A percentile compares a stretch with the other conserved stretches of the same genome.
Conservation (phyloP, 257 asterid species). For the Solanum acaule region DNA sequence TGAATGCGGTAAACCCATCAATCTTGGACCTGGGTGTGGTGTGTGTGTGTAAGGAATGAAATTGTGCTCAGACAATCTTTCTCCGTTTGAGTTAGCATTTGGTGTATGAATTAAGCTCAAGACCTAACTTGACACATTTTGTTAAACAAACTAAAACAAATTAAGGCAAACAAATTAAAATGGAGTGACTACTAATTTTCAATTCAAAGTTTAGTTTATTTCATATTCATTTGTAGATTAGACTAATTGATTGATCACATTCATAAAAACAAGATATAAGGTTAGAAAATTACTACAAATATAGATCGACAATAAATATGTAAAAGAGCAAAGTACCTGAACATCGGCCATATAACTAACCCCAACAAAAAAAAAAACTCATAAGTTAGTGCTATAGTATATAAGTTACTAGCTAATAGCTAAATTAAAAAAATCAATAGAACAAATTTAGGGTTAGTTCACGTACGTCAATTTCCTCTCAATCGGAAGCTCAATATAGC, state of each 20-base stretch:
- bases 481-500: constrained; percentile 28
- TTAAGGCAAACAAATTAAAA: no score
- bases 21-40: not conserved
- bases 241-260: not conserved
- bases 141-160: not conserved
- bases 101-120: not conserved
- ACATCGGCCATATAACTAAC: constrained; percentile 31
- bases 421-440: not conserved
- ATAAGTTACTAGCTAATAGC: not conserved
- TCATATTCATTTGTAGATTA: not conserved
- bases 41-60: not conserved
- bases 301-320: not conserved
- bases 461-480: constrained; percentile 34
- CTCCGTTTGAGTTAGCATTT: not conserved
- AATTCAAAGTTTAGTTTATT: not conserved
- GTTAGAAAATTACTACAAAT: not conserved
- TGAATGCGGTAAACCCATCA: no score
- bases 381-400: not conserved
- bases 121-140: not conserved
- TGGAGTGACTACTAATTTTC: not conserved
- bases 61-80: not conserved
- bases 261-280: not conserved
- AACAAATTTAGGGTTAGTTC: not conserved
- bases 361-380: not conserved
- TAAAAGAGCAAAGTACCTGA: constrained; percentile 27